Evolutionary conservation across 495 filamentous ascomycete species (phyloP).

Genomic region (Penicillium nucicola): DNA sequence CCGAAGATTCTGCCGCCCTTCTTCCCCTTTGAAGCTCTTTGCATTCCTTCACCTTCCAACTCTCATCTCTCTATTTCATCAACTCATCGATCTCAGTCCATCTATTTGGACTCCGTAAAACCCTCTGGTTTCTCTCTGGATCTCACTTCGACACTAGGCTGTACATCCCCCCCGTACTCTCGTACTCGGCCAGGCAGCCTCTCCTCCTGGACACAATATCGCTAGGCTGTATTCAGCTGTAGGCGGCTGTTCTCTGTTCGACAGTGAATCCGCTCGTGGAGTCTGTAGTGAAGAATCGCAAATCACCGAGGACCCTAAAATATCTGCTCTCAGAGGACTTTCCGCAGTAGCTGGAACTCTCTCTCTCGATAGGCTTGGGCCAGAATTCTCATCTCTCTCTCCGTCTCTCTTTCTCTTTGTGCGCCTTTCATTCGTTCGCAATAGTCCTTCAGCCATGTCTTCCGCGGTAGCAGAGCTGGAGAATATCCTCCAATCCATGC

Average conservation of each 20-base stretch:
- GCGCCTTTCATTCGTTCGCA: slow-evolving; percentile 13
- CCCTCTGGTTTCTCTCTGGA: slow-evolving; percentile 22
- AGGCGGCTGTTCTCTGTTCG: slow-evolving; percentile 36
- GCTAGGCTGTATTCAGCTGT: slow-evolving; percentile 48
- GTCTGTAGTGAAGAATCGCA: slow-evolving; percentile 43
- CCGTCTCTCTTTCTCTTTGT: background rate
- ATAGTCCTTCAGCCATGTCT: slow-evolving; percentile 53
- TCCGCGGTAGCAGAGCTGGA: slow-evolving; percentile 89
- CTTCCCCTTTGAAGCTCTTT: slow-evolving; percentile 13
- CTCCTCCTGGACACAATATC: slow-evolving; percentile 26
- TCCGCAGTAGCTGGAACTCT: slow-evolving; percentile 5
- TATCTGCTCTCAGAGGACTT: slow-evolving; percentile 1
- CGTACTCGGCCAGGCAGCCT: slow-evolving; percentile 25
- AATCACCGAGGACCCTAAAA: slow-evolving; percentile 26
- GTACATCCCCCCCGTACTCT: slow-evolving; percentile 31
- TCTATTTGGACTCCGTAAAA: slow-evolving; percentile 23
- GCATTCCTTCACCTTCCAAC: slow-evolving; percentile 16
- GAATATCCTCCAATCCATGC: slow-evolving; percentile 85
- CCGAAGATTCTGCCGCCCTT: slow-evolving; percentile 12
- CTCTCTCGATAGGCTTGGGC: background rate
- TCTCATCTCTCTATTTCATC: slow-evolving; percentile 17
- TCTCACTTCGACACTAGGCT: slow-evolving; percentile 26
- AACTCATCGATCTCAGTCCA: slow-evolving; percentile 1
- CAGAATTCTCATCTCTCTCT: background rate
- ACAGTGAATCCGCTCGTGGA: slow-evolving; percentile 35